Evolutionary conservation across 108 stramenopile genomes (phyloP).

Genomic region (Skeletonema costatum): DNA sequence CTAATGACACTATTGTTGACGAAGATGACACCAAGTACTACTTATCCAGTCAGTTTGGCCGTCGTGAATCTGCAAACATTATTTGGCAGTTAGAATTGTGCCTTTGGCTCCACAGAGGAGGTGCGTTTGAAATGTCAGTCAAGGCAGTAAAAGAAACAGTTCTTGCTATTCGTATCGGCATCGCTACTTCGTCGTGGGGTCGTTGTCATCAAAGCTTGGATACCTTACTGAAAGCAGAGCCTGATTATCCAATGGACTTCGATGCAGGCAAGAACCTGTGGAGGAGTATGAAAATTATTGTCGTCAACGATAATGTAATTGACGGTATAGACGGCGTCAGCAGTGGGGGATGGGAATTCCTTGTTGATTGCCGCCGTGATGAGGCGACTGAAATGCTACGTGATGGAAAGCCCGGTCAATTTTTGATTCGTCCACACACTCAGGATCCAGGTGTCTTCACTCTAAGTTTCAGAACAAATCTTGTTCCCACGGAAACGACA

Average conservation of each 20-base stretch:
- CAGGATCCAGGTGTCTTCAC: slow-evolving; percentile 89
- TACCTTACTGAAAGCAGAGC: slow-evolving; percentile 67
- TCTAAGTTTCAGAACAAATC: slow-evolving; percentile 86
- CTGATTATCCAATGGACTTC: slow-evolving; percentile 78
- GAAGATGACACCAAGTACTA: slow-evolving; percentile 36
- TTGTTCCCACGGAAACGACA: slow-evolving; percentile 51
- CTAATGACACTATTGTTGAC: slow-evolving; percentile 56
- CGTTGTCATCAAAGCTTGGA: slow-evolving; percentile 68
- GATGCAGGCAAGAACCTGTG: slow-evolving; percentile 72
- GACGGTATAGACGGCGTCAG: slow-evolving; percentile 47
- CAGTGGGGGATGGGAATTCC: slow-evolving; percentile 92
- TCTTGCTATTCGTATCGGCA: slow-evolving; percentile 70
- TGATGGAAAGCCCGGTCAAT: slow-evolving; percentile 63
- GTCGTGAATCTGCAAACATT: slow-evolving; percentile 49
- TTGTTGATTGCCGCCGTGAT: slow-evolving; percentile 80
- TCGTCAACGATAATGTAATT: slow-evolving; percentile 20
- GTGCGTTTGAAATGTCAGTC: slow-evolving; percentile 62
- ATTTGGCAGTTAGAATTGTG: slow-evolving; percentile 87
- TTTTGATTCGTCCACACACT: slow-evolving; percentile 85
- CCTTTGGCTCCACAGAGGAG: slow-evolving; percentile 85
- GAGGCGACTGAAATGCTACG: slow-evolving; percentile 85
- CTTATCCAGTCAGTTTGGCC: slow-evolving; percentile 50
- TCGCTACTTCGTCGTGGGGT: slow-evolving; percentile 70
- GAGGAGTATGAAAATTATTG: slow-evolving; percentile 80
- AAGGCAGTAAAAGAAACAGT: slow-evolving; percentile 73